Base-by-base conservation (phyloP, 2,329 filamentous ascomycete genomes). In the Paracamarosporium sp. region DNA sequence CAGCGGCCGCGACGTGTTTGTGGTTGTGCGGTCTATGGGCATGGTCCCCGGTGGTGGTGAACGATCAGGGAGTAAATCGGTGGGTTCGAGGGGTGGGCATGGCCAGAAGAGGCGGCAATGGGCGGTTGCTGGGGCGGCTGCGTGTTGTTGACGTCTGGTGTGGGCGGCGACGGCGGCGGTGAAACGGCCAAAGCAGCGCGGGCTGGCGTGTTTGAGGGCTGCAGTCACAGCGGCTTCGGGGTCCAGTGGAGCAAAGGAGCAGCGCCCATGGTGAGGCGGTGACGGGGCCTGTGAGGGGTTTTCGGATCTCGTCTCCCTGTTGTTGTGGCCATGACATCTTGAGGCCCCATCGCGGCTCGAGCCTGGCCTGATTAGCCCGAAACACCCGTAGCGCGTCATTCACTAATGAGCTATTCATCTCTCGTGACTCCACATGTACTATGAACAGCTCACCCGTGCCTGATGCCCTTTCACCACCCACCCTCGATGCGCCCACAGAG, bases 1-100 rank as follows among this genome's bases (percentile, higher is more conserved):
- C 70, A 90, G 83, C 38, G 88, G 86, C 72, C 83, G 82, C 65
- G 82, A 83, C 69, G 81, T 79, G 70, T 80, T 80, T 69, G 77
- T 78, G 75, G 80, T 80, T 66, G 61, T 64, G 55, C 73, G 70
- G 68, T 77, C 76, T 66, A 68, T 65, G 68, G 72, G 71, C 76
- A 77, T 77, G 60, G 66, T 74, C 71, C 68, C 56, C 57, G 40
- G 59, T 47, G 61, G 17, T 58, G 4, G 41, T 53, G 50, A 24
- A 53, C 52, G 60, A 55, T 60, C 57, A 62, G 55, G 60, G 61
- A 60, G 47, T 60, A 48, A 40, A 50, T 52, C 56, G 56, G 60
- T 57, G 59, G 56, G 40, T 65, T 56, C 53, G 59, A 57, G 51
- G 65, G 60, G 53, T 48, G 61, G 55, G 58, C 72, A 74, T 75